Base-by-base conservation (phyloP, 257 asterid species). In the Gardenia jasminoides region DNA sequence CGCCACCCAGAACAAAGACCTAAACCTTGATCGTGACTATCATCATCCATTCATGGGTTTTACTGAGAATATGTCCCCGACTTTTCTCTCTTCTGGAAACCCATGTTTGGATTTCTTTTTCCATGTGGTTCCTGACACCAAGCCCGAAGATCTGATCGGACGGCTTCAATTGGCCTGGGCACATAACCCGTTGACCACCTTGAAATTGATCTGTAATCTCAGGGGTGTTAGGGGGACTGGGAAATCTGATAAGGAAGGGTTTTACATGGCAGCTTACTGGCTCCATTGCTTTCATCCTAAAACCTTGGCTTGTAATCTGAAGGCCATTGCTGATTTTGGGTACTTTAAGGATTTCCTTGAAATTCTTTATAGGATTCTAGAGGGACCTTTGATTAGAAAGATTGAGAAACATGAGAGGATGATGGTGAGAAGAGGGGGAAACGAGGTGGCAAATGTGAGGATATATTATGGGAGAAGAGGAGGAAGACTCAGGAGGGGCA, bases 281-380 rank as follows among this genome's bases (percentile, higher is more conserved):
- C 73, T 84, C 13, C 70, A 77, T 41, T 26, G 43, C 12, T 26
- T 52, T 28, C 85, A 81, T 62, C 85, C 83, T 8, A 74, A 75
- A 58, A 80, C 81, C 28, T 66, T 81, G 15, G 80, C 83, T 4
- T 33, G 75, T 7, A 84, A 81, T 67, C 70, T 75, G 50, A 75
- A 78, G 43, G 80, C 80, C 13, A 41, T 84, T 41, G 77, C 83
- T 31, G 48, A 78, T 26, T 84, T 80, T 36, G 83, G 87, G 52
- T 78, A 84, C n/a, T 84, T 81, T 28, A 84, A 81, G 48, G 87
- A 78, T 81, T 79, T 81, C 48, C 76, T 75, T 66, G 87, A 84
- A 70, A 84, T 84, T 58, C 80, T 84, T 24, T 81, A 81, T 59
- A 81, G 84, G 82, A 47, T 84, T 33, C 78, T 84, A 33, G 79